These are phyloP conservation scores for Lactifluus hygrophoroides DNA, from an alignment of 768 basidiomycete genomes.

Conservation along the genomic window DNA sequence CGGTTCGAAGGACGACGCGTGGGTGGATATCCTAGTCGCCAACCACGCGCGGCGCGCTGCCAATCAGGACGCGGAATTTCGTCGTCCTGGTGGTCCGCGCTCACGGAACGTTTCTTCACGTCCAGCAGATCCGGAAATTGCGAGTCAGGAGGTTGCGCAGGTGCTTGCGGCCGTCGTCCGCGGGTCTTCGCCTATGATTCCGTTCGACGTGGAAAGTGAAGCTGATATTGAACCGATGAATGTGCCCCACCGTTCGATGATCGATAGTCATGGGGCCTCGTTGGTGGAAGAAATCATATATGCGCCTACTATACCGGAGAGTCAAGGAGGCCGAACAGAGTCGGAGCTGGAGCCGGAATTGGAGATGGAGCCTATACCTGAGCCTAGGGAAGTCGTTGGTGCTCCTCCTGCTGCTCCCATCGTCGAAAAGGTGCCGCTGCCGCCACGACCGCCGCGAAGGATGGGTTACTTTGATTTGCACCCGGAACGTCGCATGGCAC, in stretches of 20 bases:
- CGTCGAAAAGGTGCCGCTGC: too few relatives aligned
- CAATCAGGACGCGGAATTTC: slow-evolving; percentile 45
- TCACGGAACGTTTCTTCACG: slow-evolving; percentile 31
- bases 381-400: too few relatives aligned
- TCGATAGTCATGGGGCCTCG: not conserved
- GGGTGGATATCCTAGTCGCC: slow-evolving; percentile 81
- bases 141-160: slow-evolving; percentile 63
- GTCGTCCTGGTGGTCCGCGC: slow-evolving; percentile 22
- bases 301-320: slow-evolving; percentile 9
- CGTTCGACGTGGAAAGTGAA: slow-evolving; percentile 32
- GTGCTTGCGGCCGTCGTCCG: slow-evolving; percentile 54
- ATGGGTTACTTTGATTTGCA: slow-evolving; percentile 73
- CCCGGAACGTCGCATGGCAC: slow-evolving; percentile 50
- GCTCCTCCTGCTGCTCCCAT: too few relatives aligned
- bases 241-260: slow-evolving; percentile 8
- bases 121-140: slow-evolving; percentile 60
- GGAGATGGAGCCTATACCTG: too few relatives aligned
- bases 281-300: not conserved
- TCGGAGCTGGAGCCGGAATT: too few relatives aligned
- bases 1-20: slow-evolving; percentile 59
- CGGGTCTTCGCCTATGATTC: slow-evolving; percentile 26
- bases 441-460: slow-evolving; percentile 24
- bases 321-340: not conserved
- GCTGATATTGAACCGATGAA: slow-evolving; percentile 23
- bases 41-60: slow-evolving; percentile 42